phyloP scores from a whole-genome alignment of 2,329 filamentous ascomycete species.

The Reticulascus tulasneorum region DNA sequence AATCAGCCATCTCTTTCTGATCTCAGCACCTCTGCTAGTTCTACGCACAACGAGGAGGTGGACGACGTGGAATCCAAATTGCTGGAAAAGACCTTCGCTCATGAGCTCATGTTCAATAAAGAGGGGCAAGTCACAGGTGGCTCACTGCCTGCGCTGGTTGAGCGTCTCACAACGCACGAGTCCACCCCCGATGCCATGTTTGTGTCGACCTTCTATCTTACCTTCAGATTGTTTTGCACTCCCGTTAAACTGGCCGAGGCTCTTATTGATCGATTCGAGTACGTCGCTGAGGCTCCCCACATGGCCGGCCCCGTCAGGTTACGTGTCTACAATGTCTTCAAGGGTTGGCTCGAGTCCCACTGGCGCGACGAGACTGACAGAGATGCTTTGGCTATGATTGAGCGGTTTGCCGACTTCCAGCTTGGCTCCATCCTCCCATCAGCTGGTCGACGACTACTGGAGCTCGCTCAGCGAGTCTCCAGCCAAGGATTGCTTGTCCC shows the following conservation, averaged over 20 bases:
- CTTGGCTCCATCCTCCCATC: conserved; percentile 66
- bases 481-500: conserved; percentile 74
- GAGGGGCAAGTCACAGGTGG: conserved; percentile 94
- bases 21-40: conserved; percentile 62
- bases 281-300: conserved; percentile 73
- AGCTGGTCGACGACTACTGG: conserved; percentile 74
- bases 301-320: conserved; percentile 77
- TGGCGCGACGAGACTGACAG: conserved; percentile 83
- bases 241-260: conserved; percentile 74
- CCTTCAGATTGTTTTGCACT: conserved; percentile 88
- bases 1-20: conserved; percentile 63
- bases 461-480: conserved; percentile 75
- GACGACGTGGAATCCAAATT: conserved; percentile 78
- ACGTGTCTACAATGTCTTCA: conserved; percentile 93
- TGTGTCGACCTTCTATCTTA: conserved; percentile 92
- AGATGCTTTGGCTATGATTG: conserved; percentile 70
- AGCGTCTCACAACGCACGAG: conserved; percentile 88
- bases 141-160: conserved; percentile 84
- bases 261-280: conserved; percentile 89
- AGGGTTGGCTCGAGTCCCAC: conserved; percentile 94
- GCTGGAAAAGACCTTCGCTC: conserved; percentile 87
- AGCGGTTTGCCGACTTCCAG: conserved; percentile 73
- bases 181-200: conserved; percentile 89
- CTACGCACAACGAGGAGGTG: conserved; percentile 66
- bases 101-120: conserved; percentile 90